phyloP scores from a whole-genome alignment of 345 rosid species.

The Dovyalis caffra region DNA sequence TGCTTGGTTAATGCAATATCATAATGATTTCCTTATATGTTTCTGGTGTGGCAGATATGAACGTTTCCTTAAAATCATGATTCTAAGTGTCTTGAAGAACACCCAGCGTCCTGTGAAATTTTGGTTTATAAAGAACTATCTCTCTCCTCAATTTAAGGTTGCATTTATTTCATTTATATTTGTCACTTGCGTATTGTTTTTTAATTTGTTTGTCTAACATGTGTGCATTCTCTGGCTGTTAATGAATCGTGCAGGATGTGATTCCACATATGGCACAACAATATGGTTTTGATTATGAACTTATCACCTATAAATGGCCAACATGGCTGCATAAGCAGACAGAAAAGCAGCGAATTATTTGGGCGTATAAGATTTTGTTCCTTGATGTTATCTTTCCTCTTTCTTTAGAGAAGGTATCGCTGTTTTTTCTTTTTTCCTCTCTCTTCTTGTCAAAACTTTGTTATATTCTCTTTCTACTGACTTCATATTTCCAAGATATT shows the following conservation, averaged over 20 bases:
- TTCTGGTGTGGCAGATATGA: constrained; percentile 66
- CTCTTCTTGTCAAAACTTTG: neutral
- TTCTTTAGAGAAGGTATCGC: constrained; percentile 81
- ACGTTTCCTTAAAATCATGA: constrained; percentile 96
- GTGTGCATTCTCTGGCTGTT: constrained; percentile 12
- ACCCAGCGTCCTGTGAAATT: constrained; percentile 89
- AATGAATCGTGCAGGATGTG: constrained; percentile 62
- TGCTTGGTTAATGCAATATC: neutral
- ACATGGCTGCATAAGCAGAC: constrained; percentile 99
- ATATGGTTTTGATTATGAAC: constrained; percentile 89
- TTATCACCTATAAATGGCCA: constrained; percentile 97
- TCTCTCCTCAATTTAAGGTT: constrained; percentile 98
- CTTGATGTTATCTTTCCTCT: constrained; percentile 98
- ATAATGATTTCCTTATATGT: constrained; percentile 11
- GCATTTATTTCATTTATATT: constrained; percentile 2
- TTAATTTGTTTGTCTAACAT: constrained; percentile 10
- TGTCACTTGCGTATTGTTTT: neutral
- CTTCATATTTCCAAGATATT: constrained; percentile 8
- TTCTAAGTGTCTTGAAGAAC: constrained; percentile 89
- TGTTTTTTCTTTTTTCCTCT: constrained; percentile 8
- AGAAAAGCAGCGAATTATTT: constrained; percentile 94
- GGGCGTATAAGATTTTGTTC: constrained; percentile 98
- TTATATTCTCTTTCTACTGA: neutral
- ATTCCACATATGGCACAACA: constrained; percentile 94
- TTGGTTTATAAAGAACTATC: constrained; percentile 99